A percentile compares a stretch with the other conserved stretches of the same genome.
These are phyloP conservation scores for Penicillium sp. DNA, from an alignment of 2,329 filamentous ascomycete genomes.

Conservation along the genomic window DNA sequence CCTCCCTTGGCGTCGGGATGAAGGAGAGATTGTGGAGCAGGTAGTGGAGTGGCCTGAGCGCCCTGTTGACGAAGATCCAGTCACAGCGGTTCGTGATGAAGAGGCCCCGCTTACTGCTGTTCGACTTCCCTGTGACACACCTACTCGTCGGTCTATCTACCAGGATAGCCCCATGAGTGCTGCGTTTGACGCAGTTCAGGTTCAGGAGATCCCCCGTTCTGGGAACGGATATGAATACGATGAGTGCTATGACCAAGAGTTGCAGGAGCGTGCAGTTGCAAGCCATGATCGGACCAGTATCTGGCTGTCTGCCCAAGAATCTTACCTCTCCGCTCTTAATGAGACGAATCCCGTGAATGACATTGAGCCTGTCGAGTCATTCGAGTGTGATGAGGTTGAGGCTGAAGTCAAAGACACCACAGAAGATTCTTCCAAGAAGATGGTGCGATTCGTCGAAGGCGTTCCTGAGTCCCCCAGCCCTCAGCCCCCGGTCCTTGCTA, in stretches of 20 bases:
- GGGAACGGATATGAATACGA: conserved; percentile 62
- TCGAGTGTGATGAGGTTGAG: conserved; percentile 19
- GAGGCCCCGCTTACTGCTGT: conserved; percentile 43
- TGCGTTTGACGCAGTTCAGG: conserved; percentile 35
- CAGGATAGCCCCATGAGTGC: conserved; percentile 31
- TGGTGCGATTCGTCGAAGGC: conserved; percentile 34
- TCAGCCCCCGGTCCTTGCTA: conserved; percentile 43
- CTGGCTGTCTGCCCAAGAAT: conserved; percentile 81
- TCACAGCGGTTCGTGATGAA: conserved; percentile 36
- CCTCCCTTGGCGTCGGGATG: conserved; percentile 66
- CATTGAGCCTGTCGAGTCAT: conserved; percentile 31
- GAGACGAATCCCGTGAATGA: conserved; percentile 56
- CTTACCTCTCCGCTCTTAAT: conserved; percentile 68
- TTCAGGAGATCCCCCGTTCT: conserved; percentile 61
- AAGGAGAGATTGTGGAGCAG: conserved; percentile 61
- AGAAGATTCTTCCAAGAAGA: conserved; percentile 26
- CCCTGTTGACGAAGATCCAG: conserved; percentile 32
- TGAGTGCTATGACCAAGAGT: conserved; percentile 70
- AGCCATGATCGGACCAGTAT: conserved; percentile 81
- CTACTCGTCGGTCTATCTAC: conserved; percentile 25
- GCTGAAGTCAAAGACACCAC: conserved; percentile 20
- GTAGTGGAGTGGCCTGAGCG: conserved; percentile 60
- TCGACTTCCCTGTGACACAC: conserved; percentile 48
- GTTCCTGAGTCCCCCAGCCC: conserved; percentile 43
- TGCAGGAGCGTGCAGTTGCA: conserved; percentile 67